Conservation (phyloP, 2,329 filamentous ascomycete species). For the Exophiala lecanii-corni region DNA sequence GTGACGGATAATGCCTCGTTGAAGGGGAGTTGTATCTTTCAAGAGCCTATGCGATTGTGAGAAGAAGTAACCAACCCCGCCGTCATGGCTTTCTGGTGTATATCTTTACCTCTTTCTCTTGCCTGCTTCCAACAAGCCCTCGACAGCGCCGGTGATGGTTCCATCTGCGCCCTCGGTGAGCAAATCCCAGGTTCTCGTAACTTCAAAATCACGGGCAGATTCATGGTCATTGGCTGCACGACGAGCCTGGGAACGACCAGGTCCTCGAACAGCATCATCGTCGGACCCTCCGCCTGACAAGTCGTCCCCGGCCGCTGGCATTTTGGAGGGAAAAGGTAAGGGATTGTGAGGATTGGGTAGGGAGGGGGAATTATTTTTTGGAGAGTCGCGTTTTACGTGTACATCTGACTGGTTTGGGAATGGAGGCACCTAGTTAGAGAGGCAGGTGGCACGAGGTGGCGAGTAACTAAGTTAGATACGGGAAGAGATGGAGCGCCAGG, state of each 20-base stretch:
- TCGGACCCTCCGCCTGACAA: slow-evolving; percentile 35
- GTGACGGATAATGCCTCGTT: slow-evolving; percentile 97
- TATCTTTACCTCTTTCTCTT: slow-evolving; percentile 64
- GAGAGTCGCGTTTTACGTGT: no score
- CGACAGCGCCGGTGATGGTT: slow-evolving; percentile 65
- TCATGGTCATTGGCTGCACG: slow-evolving; percentile 26
- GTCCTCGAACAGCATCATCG: slow-evolving; percentile 35
- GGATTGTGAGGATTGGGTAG: slow-evolving; percentile 4
- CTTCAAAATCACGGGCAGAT: slow-evolving; percentile 44
- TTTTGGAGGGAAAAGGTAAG: slow-evolving; percentile 9
- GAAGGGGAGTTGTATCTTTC: slow-evolving; percentile 89
- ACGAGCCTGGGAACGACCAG: slow-evolving; percentile 14
- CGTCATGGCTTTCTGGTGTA: no score
- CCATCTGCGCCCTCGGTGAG: slow-evolving; percentile 76
- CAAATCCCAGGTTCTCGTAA: slow-evolving; percentile 57
- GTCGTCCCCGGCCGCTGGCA: slow-evolving; percentile 48
- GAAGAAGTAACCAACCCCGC: no score
- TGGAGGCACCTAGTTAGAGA: no score
- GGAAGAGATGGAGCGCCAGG: no score
- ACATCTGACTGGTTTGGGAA: no score
- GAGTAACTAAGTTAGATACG: no score
- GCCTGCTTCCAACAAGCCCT: slow-evolving; percentile 71
- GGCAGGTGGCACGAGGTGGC: no score
- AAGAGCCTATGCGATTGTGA: slow-evolving; percentile 56
- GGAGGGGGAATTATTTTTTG: no score